Percentiles rank a stretch among this genome's conserved stretches.
These are phyloP conservation scores for Oryza longistaminata DNA, from an alignment of 176 grass and related monocot genomes.

Conservation along the genomic window DNA sequence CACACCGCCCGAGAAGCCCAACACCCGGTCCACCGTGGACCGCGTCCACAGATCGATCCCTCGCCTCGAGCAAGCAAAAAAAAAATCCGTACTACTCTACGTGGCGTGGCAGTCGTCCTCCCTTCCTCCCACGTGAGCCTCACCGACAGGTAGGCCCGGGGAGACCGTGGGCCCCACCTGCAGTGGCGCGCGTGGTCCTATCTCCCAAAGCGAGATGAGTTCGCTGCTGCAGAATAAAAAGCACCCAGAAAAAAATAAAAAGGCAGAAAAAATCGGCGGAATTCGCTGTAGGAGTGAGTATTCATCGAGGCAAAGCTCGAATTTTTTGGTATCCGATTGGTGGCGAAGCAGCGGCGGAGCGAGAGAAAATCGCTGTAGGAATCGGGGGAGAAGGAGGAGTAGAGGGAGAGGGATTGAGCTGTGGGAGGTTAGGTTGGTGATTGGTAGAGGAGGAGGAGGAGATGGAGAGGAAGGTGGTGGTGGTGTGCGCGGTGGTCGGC, in stretches of 20 bases:
- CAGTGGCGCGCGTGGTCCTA: neutral
- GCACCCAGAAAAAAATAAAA: neutral
- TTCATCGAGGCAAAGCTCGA: neutral
- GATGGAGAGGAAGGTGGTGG: slow-evolving; percentile 81
- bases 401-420: neutral
- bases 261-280: neutral
- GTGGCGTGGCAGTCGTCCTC: neutral
- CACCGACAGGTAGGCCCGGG: neutral
- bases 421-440: neutral
- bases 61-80: neutral
- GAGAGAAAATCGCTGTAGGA: neutral
- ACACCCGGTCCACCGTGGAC: neutral
- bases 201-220: neutral
- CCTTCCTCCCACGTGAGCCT: neutral
- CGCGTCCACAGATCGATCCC: neutral
- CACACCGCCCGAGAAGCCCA: neutral
- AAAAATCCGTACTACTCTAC: neutral
- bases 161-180: neutral
- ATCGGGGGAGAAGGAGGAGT: neutral
- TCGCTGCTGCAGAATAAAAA: neutral
- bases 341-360: neutral
- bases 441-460: too few relatives aligned
- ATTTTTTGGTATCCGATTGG: neutral
- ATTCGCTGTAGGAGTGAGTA: neutral
- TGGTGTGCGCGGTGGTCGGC: slow-evolving; percentile 61